phyloP scores from a whole-genome alignment of 2,329 filamentous ascomycete genomes.

The Seiridium unicorne region DNA sequence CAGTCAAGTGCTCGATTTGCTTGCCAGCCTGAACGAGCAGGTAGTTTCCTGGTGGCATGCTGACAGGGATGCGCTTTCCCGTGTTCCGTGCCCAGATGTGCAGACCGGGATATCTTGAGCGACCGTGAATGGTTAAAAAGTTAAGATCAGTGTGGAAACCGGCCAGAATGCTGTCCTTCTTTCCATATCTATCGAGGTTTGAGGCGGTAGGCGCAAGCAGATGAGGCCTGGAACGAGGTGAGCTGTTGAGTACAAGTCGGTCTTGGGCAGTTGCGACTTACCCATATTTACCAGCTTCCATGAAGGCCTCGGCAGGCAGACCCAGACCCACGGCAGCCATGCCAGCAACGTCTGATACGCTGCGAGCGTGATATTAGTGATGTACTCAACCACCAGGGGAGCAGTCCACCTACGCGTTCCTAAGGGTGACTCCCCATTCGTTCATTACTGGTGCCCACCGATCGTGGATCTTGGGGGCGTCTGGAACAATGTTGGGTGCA shows the following conservation, averaged over 20 bases:
- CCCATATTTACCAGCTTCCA: conserved; percentile 55
- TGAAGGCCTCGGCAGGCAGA: conserved; percentile 51
- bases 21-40: conserved; percentile 62
- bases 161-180: conserved; percentile 56
- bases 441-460: conserved; percentile 56
- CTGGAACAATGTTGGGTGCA: conserved; percentile 52
- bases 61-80: conserved; percentile 55
- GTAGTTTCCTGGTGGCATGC: conserved; percentile 56
- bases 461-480: conserved; percentile 43
- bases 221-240: conserved; percentile 43
- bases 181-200: conserved; percentile 52
- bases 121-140: conserved; percentile 64
- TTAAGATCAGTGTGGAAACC: conserved; percentile 65
- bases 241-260: not conserved
- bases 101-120: conserved; percentile 59
- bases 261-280: conserved; percentile 24
- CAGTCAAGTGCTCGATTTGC: conserved; percentile 61
- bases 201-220: conserved; percentile 61
- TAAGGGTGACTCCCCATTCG: conserved; percentile 59
- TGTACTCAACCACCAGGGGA: not conserved
- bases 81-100: conserved; percentile 66
- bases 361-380: conserved; percentile 16
- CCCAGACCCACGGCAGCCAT: conserved; percentile 59
- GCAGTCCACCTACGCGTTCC: conserved; percentile 48
- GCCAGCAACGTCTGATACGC: conserved; percentile 54